A percentile compares a stretch with the other conserved stretches of the same genome.
Conservation (phyloP, 2,329 filamentous ascomycete species). For the Phaeosphaeriaceae sp. region DNA sequence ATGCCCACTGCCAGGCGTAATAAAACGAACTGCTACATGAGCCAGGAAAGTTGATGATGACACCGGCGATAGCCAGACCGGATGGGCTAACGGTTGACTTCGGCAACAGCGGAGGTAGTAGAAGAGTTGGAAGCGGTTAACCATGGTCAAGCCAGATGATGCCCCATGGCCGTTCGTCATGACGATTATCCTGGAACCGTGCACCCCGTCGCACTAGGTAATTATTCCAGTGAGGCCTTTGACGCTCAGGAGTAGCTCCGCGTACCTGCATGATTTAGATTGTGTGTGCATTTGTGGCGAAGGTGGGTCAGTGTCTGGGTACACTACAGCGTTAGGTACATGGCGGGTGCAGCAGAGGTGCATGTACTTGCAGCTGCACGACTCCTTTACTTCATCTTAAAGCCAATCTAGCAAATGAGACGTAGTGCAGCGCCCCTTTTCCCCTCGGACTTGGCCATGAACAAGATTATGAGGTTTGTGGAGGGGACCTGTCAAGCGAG, state of each 20-base stretch:
- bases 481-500: constrained; percentile 9
- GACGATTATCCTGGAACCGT: too few species aligned
- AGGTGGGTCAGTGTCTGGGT: constrained; percentile 6
- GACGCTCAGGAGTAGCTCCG: constrained; percentile 27
- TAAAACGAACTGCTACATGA: too few species aligned
- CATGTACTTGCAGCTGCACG: constrained; percentile 9
- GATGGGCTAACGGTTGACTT: background rate
- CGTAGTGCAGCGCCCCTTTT: constrained; percentile 6
- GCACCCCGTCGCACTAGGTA: too few species aligned
- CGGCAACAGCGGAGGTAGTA: too few species aligned
- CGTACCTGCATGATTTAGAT: constrained; percentile 26
- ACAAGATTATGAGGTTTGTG: constrained; percentile 5
- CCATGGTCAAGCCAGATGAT: too few species aligned
- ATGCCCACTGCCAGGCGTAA: too few species aligned
- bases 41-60: too few species aligned
- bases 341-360: constrained; percentile 9
- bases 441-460: constrained; percentile 6
- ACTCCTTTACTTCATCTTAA: constrained; percentile 9
- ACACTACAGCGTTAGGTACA: constrained; percentile 6
- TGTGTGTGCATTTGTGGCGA: constrained; percentile 11
- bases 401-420: constrained; percentile 6
- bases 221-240: too few species aligned
- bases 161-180: too few species aligned
- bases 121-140: too few species aligned
- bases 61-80: background rate